Percentiles rank a stretch among this genome's conserved stretches.
These are phyloP conservation scores for Alternaria tenuissima DNA, from an alignment of 2,329 filamentous ascomycete species.

Conservation along the genomic window DNA sequence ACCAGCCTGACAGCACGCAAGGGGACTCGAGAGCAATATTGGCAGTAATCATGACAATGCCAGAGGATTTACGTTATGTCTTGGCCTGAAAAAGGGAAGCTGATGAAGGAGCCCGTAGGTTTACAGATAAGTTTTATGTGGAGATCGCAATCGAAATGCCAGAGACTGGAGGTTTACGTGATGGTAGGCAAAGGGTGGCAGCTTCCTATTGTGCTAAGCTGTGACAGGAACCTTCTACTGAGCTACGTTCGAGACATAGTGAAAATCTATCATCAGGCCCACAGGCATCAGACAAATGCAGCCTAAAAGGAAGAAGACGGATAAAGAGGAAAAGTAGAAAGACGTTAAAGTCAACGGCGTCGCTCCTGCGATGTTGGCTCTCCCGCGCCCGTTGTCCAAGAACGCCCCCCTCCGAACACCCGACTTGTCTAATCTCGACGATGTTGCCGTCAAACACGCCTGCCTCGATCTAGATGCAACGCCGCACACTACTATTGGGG, in stretches of 20 bases:
- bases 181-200: background rate
- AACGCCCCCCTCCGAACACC: background rate
- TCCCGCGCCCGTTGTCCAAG: background rate
- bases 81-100: background rate
- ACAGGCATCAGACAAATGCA: background rate
- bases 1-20: background rate
- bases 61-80: background rate
- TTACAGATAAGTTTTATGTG: background rate
- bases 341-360: background rate
- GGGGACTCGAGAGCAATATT: background rate
- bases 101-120: background rate
- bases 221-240: background rate
- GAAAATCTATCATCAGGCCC: background rate
- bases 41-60: background rate
- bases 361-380: background rate
- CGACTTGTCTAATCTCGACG: slow-evolving; percentile 11
- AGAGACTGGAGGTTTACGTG: background rate
- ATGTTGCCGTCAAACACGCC: slow-evolving; percentile 20
- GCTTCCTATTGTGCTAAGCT: background rate
- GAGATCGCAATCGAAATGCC: background rate
- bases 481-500: slow-evolving; percentile 27
- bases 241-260: background rate
- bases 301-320: slow-evolving; percentile 7
- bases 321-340: background rate
- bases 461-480: slow-evolving; percentile 14